Evolutionary conservation across 129 eudicot genomes (phyloP), one percentile per base, ranked within the genome.

Genomic region (Scalesia atractyloides): DNA sequence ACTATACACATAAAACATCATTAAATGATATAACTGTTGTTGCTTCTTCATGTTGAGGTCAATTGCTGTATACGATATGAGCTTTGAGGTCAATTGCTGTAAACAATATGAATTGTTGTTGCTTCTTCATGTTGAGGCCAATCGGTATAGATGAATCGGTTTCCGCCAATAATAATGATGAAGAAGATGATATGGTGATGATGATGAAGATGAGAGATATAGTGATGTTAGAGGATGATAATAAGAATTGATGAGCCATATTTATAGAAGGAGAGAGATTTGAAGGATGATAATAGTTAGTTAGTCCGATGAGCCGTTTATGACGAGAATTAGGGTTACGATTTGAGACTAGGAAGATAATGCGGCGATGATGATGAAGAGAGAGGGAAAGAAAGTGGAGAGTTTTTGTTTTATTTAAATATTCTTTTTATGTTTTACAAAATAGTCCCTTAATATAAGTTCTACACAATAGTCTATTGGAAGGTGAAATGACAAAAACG

Each of bases 31-130:
- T 41, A 43, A 76, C 58, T 69, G 89, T 24, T 24, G 30, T 91
- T 3, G 89, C 88, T 18, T 89, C 93, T 53, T 72, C 85, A 4
- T 68, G 74, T 24, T 50, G 80, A 19, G 96, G 97, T 30, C 73
- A 78, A 26, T 92, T 94, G 11, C 96, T 92, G 76, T 92, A 89
- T 56, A 92, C 78, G 46, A 92, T 89, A 80, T 92, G 90, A 52
- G n/a, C n/a, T n/a, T 24, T 50, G 80, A 19, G 96, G 97, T 30
- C 73, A 78, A 26, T 92, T 94, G 11, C 96, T 92, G 76, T 92
- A 89, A 61, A 92, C 78, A 37, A 92, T 89, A 80, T 92, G 90
- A 52, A 86, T 89, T 30, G 85, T 47, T n/a, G 88, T 46, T 73
- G 50, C 56, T 68, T 78, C 54, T 15, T 53, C 60, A 63, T 17